Conservation (phyloP, 352 stramenopile species). For the Thalassiosira delicatula region DNA sequence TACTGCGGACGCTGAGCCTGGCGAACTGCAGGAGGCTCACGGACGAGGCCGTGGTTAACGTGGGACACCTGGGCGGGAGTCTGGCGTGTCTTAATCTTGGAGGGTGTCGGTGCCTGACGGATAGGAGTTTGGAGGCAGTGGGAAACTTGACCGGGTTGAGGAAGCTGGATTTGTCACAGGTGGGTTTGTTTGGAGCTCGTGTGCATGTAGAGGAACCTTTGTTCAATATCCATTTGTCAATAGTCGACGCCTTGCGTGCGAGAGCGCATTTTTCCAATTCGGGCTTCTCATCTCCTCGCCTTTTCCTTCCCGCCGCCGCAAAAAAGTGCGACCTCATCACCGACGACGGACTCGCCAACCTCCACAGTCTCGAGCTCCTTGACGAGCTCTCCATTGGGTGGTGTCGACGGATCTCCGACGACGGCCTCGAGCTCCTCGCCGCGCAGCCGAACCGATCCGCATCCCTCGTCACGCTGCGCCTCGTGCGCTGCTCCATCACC, state of each 20-base stretch:
- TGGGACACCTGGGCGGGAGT: too few relatives aligned
- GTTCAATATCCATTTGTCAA: too few relatives aligned
- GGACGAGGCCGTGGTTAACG: too few relatives aligned
- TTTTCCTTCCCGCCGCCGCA: not conserved
- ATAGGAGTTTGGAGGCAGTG: slow-evolving; percentile 71
- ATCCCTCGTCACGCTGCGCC: too few relatives aligned
- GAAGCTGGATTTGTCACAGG: slow-evolving; percentile 68
- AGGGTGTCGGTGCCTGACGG: slow-evolving; percentile 82
- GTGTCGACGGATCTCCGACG: too few relatives aligned
- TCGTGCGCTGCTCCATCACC: too few relatives aligned
- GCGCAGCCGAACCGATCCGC: too few relatives aligned
- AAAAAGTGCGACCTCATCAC: slow-evolving; percentile 81
- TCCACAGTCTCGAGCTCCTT: too few relatives aligned
- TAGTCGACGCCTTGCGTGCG: too few relatives aligned
- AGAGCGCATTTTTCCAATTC: too few relatives aligned
- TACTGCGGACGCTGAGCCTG: slow-evolving; percentile 74
- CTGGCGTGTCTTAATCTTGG: slow-evolving; percentile 72
- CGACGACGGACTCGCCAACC: slow-evolving; percentile 69
- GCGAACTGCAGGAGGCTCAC: slow-evolving; percentile 79
- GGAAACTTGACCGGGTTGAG: slow-evolving; percentile 43
- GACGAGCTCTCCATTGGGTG: too few relatives aligned
- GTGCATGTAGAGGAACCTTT: not conserved
- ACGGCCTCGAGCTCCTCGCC: too few relatives aligned
- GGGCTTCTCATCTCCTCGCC: not conserved
- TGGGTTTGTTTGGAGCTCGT: slow-evolving; percentile 4